phyloP scores from a whole-genome alignment of 2,329 filamentous ascomycete species.

The Fusarium verrucosum region DNA sequence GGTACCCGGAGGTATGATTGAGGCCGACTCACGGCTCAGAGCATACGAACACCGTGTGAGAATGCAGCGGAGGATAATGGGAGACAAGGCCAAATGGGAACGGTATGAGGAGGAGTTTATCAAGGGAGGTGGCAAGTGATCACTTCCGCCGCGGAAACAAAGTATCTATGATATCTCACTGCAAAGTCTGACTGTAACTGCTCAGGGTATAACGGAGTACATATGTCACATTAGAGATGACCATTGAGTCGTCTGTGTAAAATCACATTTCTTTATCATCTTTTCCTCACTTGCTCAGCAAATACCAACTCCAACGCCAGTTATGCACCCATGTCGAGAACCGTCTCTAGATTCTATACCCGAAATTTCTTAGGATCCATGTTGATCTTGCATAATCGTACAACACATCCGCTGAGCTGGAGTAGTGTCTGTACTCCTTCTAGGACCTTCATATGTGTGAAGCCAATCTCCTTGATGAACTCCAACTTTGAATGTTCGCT shows the following conservation, averaged over 20 bases:
- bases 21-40: slow-evolving; percentile 75
- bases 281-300: slow-evolving; percentile 31
- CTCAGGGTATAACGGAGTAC: slow-evolving; percentile 25
- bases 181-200: slow-evolving; percentile 12
- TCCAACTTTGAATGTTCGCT: slow-evolving; percentile 96
- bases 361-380: slow-evolving; percentile 90
- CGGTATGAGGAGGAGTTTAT: slow-evolving; percentile 70
- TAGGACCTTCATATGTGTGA: slow-evolving; percentile 99
- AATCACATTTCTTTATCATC: slow-evolving; percentile 32
- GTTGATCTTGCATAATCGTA: slow-evolving; percentile 91
- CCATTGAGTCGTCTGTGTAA: slow-evolving; percentile 36
- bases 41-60: slow-evolving; percentile 73
- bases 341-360: slow-evolving; percentile 30
- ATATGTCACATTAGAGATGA: slow-evolving; percentile 30
- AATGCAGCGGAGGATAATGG: slow-evolving; percentile 68
- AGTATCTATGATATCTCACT: not conserved
- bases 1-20: slow-evolving; percentile 80
- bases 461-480: slow-evolving; percentile 98
- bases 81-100: slow-evolving; percentile 75
- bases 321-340: slow-evolving; percentile 15
- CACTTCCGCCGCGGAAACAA: not conserved
- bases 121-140: slow-evolving; percentile 53
- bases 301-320: slow-evolving; percentile 36
- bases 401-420: slow-evolving; percentile 92
- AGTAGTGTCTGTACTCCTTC: slow-evolving; percentile 95